These are phyloP conservation scores for Selenicereus undatus DNA, from an alignment of 148 eudicot species.

Conservation along the genomic window DNA sequence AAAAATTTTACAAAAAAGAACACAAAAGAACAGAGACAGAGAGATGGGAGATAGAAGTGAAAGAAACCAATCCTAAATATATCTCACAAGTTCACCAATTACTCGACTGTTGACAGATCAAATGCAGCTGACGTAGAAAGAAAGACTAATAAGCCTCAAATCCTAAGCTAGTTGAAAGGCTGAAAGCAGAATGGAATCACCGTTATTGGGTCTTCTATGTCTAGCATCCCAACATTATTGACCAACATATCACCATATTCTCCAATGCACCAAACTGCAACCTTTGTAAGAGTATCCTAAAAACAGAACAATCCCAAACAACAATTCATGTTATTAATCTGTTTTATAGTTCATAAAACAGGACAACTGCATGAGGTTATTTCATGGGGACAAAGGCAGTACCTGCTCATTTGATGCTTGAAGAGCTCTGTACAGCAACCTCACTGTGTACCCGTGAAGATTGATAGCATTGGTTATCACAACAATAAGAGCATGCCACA, in stretches of 20 bases:
- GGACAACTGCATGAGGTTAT: constrained; percentile 8
- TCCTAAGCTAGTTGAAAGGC: neutral
- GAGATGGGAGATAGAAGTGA: too few relatives aligned
- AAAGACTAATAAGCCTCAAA: neutral
- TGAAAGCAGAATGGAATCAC: constrained; percentile 49
- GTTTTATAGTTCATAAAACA: constrained; percentile 12
- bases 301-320: constrained; percentile 14
- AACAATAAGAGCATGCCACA: constrained; percentile 84
- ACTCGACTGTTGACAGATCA: too few relatives aligned
- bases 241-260: constrained; percentile 98
- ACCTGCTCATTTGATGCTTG: constrained; percentile 85
- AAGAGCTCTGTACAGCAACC: constrained; percentile 66
- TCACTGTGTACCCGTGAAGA: constrained; percentile 81
- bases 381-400: constrained; percentile 15
- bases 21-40: too few relatives aligned
- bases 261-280: constrained; percentile 98
- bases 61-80: too few relatives aligned
- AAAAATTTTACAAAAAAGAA: too few relatives aligned
- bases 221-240: constrained; percentile 77
- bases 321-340: constrained; percentile 4
- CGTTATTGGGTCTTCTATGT: constrained; percentile 80
- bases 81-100: too few relatives aligned
- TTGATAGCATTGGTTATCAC: constrained; percentile 82
- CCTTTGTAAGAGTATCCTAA: constrained; percentile 90
- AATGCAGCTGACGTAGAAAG: too few relatives aligned